Base-by-base conservation (phyloP, 1,139 yeast species). In the Blastobotrys illinoisensis region DNA sequence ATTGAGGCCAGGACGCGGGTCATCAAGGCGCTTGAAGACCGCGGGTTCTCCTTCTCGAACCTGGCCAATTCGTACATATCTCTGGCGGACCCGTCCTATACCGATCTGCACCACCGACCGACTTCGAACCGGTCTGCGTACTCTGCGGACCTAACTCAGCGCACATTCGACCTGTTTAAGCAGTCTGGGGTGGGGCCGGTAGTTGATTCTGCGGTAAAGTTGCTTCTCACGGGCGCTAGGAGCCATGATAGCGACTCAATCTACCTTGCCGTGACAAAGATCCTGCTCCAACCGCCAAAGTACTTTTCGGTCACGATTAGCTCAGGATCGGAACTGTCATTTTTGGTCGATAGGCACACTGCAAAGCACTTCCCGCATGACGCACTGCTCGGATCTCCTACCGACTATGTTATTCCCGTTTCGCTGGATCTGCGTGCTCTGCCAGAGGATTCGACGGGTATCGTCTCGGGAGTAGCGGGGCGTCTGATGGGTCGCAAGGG, bases 391-490 rank as follows among this genome's bases (percentile, higher is more conserved):
- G 88, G 88, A 0, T 80, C 86, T 1, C 71, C 78, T 16, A 79
- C 78, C 57, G 88, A 83, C 63, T 72, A 74, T 44, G 63, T 83
- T 49, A 73, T 79, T n/a, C 88, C 88, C 0, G 74, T 83, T 3
- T 72, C 78, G 1, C 76, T 83, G 44, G 85, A 83, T 63, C 74
- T 83, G 56, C 71, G 78, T n/a, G 69, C 69, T 26, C 67, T 83
- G 43, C 88, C 88, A 0, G 70, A 81, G 47, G 84, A 83, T 64
- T 75, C 83, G 5, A 82, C 85, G 7, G 88, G 88, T 50, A 82
- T 84, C 54, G 88, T 83, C 1, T 83, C 87, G 0, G 87, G 88
- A 1, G 77, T 84, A 32, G 86, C 88, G 0, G 73, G 80, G 53
- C 74, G 72, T 54, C 67, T 82, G 32, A 65, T 79, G 44, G 70